Evolutionary conservation across 208 protist genomes (phyloP).

Genomic region (Crithidia bombi): DNA sequence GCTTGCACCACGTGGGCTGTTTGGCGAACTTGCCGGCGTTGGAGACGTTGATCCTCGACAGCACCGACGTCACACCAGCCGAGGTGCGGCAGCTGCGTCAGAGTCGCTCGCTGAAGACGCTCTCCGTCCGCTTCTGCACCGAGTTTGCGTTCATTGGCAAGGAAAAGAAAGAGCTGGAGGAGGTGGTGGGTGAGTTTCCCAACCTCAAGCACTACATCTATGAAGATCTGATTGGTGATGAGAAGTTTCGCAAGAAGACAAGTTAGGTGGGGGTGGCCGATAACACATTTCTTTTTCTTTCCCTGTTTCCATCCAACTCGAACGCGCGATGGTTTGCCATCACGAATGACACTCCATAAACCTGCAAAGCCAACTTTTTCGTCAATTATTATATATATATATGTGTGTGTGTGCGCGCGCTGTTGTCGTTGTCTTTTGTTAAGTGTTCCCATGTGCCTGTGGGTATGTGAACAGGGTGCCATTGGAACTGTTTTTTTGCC

Average conservation of each 20-base stretch:
- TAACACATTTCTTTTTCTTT: neutral
- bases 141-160: constrained; percentile 51
- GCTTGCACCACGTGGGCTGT: constrained; percentile 39
- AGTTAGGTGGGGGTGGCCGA: neutral
- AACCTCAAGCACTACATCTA: constrained; percentile 52
- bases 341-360: neutral
- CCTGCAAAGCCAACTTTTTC: neutral
- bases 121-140: constrained; percentile 60
- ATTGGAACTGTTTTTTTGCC: too few relatives aligned
- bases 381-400: too few relatives aligned
- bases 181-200: constrained; percentile 37
- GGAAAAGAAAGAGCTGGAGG: constrained; percentile 24
- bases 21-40: constrained; percentile 43
- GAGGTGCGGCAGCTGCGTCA: constrained; percentile 42
- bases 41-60: constrained; percentile 59
- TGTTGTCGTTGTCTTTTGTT: too few relatives aligned
- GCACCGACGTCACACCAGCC: constrained; percentile 46
- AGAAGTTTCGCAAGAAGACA: constrained; percentile 37
- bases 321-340: neutral
- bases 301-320: neutral
- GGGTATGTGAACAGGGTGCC: too few relatives aligned
- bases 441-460: too few relatives aligned
- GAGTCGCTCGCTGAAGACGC: constrained; percentile 36
- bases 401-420: too few relatives aligned
- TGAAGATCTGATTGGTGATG: constrained; percentile 53